Conservation (phyloP, 768 basidiomycete species). For the Gymnopilus dilepis region DNA sequence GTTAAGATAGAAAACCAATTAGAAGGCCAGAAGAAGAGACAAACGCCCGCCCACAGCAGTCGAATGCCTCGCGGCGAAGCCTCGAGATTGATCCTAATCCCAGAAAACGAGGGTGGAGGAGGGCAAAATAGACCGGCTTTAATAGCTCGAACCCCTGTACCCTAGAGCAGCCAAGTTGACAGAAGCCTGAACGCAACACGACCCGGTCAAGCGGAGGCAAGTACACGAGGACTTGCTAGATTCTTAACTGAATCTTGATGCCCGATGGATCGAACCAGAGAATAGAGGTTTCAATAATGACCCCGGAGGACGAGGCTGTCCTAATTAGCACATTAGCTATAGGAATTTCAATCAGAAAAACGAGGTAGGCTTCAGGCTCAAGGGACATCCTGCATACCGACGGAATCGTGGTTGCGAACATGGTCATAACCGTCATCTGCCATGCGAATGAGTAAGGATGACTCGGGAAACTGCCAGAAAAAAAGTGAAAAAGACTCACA, state of each 20-base stretch:
- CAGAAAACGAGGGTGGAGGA: too few relatives aligned
- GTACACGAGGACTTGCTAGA: slow-evolving; percentile 1
- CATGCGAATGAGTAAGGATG: background rate
- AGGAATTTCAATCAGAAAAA: background rate
- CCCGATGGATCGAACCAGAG: too few relatives aligned
- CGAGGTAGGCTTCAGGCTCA: background rate
- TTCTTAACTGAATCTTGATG: too few relatives aligned
- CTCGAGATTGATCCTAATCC: background rate
- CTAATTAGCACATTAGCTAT: background rate
- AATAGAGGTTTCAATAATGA: background rate
- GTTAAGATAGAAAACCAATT: too few relatives aligned
- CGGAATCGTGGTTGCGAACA: too few relatives aligned
- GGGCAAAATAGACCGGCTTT: background rate
- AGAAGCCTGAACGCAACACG: background rate
- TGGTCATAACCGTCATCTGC: background rate
- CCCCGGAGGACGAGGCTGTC: too few relatives aligned
- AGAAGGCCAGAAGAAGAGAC: too few relatives aligned
- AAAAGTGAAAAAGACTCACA: background rate
- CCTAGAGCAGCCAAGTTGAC: background rate
- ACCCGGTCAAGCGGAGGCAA: background rate
- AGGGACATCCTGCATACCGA: too few relatives aligned
- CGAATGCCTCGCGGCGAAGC: background rate
- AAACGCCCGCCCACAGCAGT: too few relatives aligned
- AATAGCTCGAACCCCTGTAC: background rate
- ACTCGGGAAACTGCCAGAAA: background rate